Evolutionary conservation across 2,329 filamentous ascomycete species (phyloP), one percentile per base, ranked within the genome.

Genomic region (Aureobasidium subglaciale): DNA sequence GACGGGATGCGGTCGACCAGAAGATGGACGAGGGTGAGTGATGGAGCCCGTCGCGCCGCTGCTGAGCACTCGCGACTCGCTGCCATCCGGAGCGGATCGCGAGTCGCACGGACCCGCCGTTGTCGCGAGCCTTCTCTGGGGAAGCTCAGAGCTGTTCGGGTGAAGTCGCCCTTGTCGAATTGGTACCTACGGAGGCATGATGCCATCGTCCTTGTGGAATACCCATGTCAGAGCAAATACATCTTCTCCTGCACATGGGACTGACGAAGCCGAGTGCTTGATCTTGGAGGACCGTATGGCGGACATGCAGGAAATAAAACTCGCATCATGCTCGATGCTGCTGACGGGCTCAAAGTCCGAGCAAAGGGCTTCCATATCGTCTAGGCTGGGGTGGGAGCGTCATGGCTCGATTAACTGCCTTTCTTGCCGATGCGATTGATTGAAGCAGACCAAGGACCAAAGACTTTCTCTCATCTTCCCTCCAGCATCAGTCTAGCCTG

Each of bases 1-100:
- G 43, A 42, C 24, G 38, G 22, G 20, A 54, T 43, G 50, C 50
- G 18, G 50, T 54, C 50, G 38, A 54, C 50, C 35, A 52, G 25
- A 32, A 40, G 35, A 24, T 52, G 37, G 35, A 20, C 20, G 25
- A 16, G 18, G 10, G 27, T 15, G 20, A n/a, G 37, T 9, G 9
- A 22, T 4, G 15, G 48, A 52, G 18, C 13, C n/a, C 32, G 32
- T 22, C 30, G 15, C 22, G 45, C 27, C 16, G 18, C 16, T 22
- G 10, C 18, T 20, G 29, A 45, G 18, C 29, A n/a, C 30, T 35
- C 29, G 5, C 43, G 45, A 32, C 43, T 48, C 43, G 15, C 15
- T 35, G 32, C 32, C n/a, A n/a, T n/a, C 27, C 8, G 13, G 27
- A 20, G 42, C 20, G 25, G 42, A 22, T n/a, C 16, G 43, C 18